Evolutionary conservation across 169 alveolate species (phyloP).

Genomic region (Cryptosporidium parvum): DNA sequence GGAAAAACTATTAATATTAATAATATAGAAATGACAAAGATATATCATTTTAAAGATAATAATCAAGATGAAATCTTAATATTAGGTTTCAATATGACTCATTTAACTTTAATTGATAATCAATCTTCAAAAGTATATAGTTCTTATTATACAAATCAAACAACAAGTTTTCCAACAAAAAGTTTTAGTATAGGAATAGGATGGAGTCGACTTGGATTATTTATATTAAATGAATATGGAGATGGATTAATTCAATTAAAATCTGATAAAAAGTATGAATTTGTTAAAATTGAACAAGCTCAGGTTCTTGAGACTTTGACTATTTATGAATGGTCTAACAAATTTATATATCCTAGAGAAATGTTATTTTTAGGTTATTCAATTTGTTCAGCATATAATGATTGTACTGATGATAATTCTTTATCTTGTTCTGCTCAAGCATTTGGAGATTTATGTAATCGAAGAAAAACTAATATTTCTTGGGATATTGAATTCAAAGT

Average conservation of each 20-base stretch:
- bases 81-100: conserved; percentile 23
- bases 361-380: conserved; percentile 7
- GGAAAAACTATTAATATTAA: not conserved
- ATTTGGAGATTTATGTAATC: conserved; percentile 12
- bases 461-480: conserved; percentile 3
- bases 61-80: not conserved
- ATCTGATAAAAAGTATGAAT: not conserved
- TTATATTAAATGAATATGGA: not conserved
- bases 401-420: not conserved
- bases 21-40: not conserved
- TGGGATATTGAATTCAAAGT: conserved; percentile 2
- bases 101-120: not conserved
- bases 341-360: conserved; percentile 31
- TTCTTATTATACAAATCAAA: conserved; percentile 50
- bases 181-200: not conserved
- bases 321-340: not conserved
- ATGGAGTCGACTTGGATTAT: conserved; percentile 22
- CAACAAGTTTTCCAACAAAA: not conserved
- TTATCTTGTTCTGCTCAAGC: conserved; percentile 16
- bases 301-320: not conserved
- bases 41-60: not conserved
- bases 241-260: not conserved
- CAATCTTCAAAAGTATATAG: not conserved
- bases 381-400: not conserved
- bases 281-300: not conserved